These are phyloP conservation scores for Strobilomyces dryophilus DNA, from an alignment of 768 basidiomycete species.

Conservation along the genomic window DNA sequence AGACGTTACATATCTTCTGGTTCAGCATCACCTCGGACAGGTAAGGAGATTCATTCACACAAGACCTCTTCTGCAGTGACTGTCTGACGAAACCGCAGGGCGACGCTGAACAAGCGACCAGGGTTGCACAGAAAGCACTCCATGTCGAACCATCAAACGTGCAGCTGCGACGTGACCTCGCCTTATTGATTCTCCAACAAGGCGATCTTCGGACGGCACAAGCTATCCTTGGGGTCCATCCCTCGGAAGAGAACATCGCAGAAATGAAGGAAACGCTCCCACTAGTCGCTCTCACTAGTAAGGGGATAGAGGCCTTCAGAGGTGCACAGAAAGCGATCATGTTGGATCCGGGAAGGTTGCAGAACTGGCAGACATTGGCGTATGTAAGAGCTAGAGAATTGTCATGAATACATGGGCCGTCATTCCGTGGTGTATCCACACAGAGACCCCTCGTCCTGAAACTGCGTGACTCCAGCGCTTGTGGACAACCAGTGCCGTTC, in stretches of 20 bases:
- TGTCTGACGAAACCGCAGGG: conserved; percentile 34
- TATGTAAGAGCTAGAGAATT: conserved; percentile 39
- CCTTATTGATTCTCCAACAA: conserved; percentile 49
- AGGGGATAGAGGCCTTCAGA: conserved; percentile 31
- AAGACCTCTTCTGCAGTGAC: neutral
- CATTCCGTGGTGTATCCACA: neutral
- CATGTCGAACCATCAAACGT: conserved; percentile 50
- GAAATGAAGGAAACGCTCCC: conserved; percentile 41
- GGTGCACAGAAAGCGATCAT: conserved; percentile 62
- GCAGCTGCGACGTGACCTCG: conserved; percentile 51
- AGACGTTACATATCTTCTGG: conserved; percentile 67
- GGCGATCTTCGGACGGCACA: conserved; percentile 39
- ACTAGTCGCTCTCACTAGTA: conserved; percentile 47
- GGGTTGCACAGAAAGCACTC: conserved; percentile 54
- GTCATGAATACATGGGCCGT: conserved; percentile 17
- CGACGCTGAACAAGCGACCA: conserved; percentile 44
- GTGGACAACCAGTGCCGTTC: neutral
- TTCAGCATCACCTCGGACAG: conserved; percentile 70
- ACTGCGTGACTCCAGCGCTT: neutral
- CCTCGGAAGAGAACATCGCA: conserved; percentile 31
- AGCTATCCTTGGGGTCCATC: conserved; percentile 40
- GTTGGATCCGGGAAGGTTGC: conserved; percentile 44
- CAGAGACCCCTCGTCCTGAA: neutral
- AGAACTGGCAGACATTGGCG: conserved; percentile 58
- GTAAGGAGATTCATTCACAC: conserved; percentile 35